Evolutionary conservation across 1,284 basidiomycete genomes (phyloP), one percentile per base, ranked within the genome.

Genomic region (Cystobasidium pallidum): DNA sequence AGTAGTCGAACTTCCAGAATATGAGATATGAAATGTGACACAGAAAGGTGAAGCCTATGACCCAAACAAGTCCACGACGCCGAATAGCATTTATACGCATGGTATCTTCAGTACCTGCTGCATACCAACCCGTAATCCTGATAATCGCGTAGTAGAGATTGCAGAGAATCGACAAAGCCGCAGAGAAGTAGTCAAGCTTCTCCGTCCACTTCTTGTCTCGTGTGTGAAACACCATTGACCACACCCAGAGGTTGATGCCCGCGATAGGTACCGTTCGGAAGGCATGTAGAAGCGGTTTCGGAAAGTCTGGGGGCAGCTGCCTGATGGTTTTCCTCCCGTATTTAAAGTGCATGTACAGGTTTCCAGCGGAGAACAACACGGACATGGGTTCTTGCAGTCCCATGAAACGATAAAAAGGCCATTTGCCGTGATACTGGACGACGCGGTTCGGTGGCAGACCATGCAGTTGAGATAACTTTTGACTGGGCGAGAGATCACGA

Each of bases 351-450:
- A 86, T 86, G 81, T 84, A 86, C 34, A 96, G 83, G 81, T 99
- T 99, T 72, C 89, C 80, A 26, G 97, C 77, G 7, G 91, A 94
- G 83, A 98, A 97, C 36, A 88, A 80, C 66, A 97, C 94, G 13
- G 91, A 92, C 15, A 94, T 88, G 3, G 95, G 94, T 81, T 99
- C 96, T 81, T 99, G 96, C 81, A 92, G 89, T 30, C 92, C 92
- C 4, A 85, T 81, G 26, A 91, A 82, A 2, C 78, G 85, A 86
- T 88, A 89, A 81, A 97, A 97, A 0, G 93, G 91, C 94, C 95
- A 99, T 83, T 99, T 99, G 28, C 96, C 96, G 78, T 93, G 87
- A 81, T 91, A 97, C 78, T 96, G 94, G 34, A 78, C 78, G 30
- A 78, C 74, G 13, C 58, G 67, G 8, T 76, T 75, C 10, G 66